These are phyloP conservation scores for Tetrahymena malaccensis DNA, from an alignment of 73 alveolate genomes.

Conservation along the genomic window DNA sequence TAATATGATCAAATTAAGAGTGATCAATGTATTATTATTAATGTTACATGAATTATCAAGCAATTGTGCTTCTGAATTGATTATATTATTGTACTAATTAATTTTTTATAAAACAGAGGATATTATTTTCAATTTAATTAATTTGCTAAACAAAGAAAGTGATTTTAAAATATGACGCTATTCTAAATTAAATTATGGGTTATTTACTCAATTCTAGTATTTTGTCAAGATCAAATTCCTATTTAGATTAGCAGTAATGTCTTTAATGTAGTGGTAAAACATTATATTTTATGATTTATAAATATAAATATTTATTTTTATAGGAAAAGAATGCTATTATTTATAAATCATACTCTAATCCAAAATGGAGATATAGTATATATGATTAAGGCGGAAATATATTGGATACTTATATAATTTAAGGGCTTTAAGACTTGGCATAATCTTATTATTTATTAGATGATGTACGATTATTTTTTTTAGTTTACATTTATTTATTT, in stretches of 20 bases:
- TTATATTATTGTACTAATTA: too few relatives aligned
- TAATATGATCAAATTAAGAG: too few relatives aligned
- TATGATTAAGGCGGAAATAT: neutral
- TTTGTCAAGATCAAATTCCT: neutral
- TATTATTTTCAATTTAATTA: too few relatives aligned
- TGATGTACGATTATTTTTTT: neutral
- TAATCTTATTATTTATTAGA: neutral
- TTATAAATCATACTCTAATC: neutral
- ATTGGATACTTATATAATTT: neutral
- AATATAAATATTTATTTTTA: too few relatives aligned
- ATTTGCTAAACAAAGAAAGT: too few relatives aligned
- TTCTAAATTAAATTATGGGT: neutral
- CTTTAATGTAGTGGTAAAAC: neutral
- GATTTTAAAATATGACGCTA: neutral
- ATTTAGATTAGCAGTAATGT: neutral
- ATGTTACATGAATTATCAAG: too few relatives aligned
- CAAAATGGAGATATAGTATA: neutral
- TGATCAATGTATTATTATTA: too few relatives aligned
- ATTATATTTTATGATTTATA: too few relatives aligned
- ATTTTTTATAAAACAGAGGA: too few relatives aligned
- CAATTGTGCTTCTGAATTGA: too few relatives aligned
- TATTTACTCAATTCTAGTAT: too few relatives aligned
- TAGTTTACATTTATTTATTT: too few relatives aligned
- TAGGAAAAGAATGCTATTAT: neutral
- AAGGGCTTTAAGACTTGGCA: neutral